Percentiles rank a stretch among this genome's conserved stretches.
Evolutionary conservation across 208 protist genomes (phyloP).

Genomic region (Phytomonas sp.): DNA sequence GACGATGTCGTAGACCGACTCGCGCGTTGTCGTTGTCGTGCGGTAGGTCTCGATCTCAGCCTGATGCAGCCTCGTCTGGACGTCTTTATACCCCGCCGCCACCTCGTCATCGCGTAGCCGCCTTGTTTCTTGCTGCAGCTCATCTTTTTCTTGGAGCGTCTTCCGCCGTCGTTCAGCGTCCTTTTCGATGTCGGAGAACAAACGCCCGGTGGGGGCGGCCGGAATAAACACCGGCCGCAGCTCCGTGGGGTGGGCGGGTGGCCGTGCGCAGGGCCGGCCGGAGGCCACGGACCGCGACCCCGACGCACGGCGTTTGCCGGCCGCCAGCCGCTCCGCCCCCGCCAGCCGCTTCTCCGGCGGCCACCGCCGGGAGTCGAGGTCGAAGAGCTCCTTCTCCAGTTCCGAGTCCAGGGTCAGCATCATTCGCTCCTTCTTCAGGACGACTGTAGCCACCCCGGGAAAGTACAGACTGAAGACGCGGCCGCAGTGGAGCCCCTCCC

Average conservation of each 20-base stretch:
- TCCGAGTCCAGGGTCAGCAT: slow-evolving; percentile 41
- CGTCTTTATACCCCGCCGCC: not conserved
- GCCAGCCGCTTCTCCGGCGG: slow-evolving; percentile 36
- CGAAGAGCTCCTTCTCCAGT: slow-evolving; percentile 52
- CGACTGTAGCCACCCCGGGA: slow-evolving; percentile 48
- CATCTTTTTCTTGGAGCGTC: slow-evolving; percentile 9
- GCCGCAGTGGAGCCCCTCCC: slow-evolving; percentile 62
- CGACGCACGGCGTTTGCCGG: slow-evolving; percentile 9
- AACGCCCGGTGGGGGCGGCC: slow-evolving; percentile 47
- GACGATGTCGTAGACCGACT: slow-evolving; percentile 41
- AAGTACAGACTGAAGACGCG: slow-evolving; percentile 58
- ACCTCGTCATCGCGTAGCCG: slow-evolving; percentile 1
- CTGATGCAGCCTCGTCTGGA: not conserved
- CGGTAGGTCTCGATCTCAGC: not conserved
- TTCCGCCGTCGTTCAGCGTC: slow-evolving; percentile 31
- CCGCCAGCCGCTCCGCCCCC: slow-evolving; percentile 5
- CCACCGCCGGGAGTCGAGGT: slow-evolving; percentile 69
- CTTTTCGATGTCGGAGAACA: slow-evolving; percentile 72
- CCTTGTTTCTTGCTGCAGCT: too few relatives aligned
- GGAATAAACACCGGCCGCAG: slow-evolving; percentile 47
- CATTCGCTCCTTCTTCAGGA: slow-evolving; percentile 50
- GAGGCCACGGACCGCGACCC: slow-evolving; percentile 26
- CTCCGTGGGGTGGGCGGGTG: not conserved
- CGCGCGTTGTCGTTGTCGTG: slow-evolving; percentile 17
- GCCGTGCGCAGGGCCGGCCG: slow-evolving; percentile 15